Evolutionary conservation across 2,329 filamentous ascomycete species (phyloP).

Genomic region (Botrytis paeoniae): DNA sequence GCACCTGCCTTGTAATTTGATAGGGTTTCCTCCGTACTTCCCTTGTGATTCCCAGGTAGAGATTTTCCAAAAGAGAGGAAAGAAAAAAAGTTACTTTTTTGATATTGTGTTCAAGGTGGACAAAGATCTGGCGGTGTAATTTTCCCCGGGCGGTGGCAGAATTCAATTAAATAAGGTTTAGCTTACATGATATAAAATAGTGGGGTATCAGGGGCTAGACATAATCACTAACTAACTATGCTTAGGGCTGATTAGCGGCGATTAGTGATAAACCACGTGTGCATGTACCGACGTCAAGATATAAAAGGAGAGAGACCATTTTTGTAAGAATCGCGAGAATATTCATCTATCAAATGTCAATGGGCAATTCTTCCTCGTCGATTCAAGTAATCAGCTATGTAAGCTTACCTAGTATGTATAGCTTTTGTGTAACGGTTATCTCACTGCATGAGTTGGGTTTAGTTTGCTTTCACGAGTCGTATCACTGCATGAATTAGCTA

Average conservation of each 20-base stretch:
- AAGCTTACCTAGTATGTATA: neutral
- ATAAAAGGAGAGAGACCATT: conserved; percentile 15
- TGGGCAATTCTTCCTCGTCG: neutral
- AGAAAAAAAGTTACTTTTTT: neutral
- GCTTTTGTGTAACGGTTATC: neutral
- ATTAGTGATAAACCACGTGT: conserved; percentile 4
- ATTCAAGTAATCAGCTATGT: neutral
- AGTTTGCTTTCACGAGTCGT: neutral
- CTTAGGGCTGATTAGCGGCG: conserved; percentile 17
- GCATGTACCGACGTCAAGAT: neutral
- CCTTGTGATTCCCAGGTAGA: neutral
- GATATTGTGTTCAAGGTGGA: conserved; percentile 5
- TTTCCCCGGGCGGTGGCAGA: conserved; percentile 12
- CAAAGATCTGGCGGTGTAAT: conserved; percentile 15
- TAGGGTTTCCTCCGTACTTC: neutral
- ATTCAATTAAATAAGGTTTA: neutral
- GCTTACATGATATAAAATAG: neutral
- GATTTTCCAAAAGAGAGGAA: neutral
- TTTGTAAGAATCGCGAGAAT: neutral
- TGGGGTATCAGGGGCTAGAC: neutral
- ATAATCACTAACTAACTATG: neutral
- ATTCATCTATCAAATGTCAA: neutral
- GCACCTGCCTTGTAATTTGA: neutral
- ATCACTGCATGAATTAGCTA: neutral
- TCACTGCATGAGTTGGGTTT: neutral